phyloP scores from a whole-genome alignment of 495 filamentous ascomycete species.

The Recurvomyces mirabilis region DNA sequence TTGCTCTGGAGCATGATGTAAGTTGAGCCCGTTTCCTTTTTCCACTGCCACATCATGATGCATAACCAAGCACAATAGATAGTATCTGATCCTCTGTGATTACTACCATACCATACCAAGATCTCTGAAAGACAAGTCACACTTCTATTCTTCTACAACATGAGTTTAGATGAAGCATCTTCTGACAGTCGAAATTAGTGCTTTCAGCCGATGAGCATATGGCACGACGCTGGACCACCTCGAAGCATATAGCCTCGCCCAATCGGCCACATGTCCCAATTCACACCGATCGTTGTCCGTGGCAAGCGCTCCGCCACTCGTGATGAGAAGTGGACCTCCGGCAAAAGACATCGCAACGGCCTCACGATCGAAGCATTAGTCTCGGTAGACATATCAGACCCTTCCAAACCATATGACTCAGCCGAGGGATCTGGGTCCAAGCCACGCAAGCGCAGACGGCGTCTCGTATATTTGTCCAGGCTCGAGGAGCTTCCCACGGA shows the following conservation, averaged over 20 bases:
- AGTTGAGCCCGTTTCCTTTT: too few species aligned
- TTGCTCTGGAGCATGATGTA: too few species aligned
- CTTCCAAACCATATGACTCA: too few species aligned
- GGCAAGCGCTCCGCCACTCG: too few species aligned
- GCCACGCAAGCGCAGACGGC: constrained; percentile 9
- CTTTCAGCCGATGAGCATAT: background rate
- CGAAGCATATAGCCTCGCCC: too few species aligned
- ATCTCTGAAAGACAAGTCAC: constrained; percentile 16
- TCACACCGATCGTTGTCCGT: background rate
- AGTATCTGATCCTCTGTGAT: constrained; percentile 3
- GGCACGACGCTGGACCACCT: too few species aligned
- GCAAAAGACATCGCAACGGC: too few species aligned
- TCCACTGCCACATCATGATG: constrained; percentile 9
- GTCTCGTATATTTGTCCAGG: constrained; percentile 4
- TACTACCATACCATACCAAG: constrained; percentile 15
- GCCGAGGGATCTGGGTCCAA: too few species aligned
- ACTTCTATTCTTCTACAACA: background rate
- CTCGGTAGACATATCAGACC: too few species aligned
- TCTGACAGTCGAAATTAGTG: background rate
- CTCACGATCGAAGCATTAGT: too few species aligned
- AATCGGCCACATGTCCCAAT: too few species aligned
- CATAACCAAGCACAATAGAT: constrained; percentile 12
- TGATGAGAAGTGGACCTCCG: too few species aligned
- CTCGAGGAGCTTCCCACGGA: constrained; percentile 19
- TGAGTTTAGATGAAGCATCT: background rate